These are phyloP conservation scores for Coemansia sp. DNA, from an alignment of 192 early-diverging fungal species.

Conservation along the genomic window DNA sequence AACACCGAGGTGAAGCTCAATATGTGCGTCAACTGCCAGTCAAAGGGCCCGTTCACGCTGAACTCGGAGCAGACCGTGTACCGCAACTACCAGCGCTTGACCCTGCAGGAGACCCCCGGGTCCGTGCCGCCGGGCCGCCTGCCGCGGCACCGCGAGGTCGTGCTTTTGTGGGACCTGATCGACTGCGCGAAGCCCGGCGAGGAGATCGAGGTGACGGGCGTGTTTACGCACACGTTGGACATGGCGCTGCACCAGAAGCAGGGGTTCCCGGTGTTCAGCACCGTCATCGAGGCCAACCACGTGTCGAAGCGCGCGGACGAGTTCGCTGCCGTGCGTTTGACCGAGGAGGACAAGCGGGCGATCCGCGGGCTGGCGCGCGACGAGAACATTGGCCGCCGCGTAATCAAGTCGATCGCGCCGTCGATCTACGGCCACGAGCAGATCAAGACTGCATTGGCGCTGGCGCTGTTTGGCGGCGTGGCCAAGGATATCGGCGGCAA, in stretches of 20 bases:
- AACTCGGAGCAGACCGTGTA: conserved; percentile 97
- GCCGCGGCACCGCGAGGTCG: conserved; percentile 85
- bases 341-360: conserved; percentile 54
- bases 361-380: conserved; percentile 63
- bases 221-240: conserved; percentile 61
- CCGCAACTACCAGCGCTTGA: conserved; percentile 95
- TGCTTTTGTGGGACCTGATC: conserved; percentile 61
- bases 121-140: conserved; percentile 92
- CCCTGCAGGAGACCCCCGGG: conserved; percentile 94
- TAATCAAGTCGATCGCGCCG: conserved; percentile 82
- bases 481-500: conserved; percentile 55
- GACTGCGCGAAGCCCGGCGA: conserved; percentile 70
- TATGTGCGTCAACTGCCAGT: conserved; percentile 85
- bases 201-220: conserved; percentile 91
- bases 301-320: conserved; percentile 79
- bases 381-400: conserved; percentile 61
- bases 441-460: conserved; percentile 69
- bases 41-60: conserved; percentile 85
- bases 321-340: conserved; percentile 62
- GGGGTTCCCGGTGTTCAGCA: conserved; percentile 89
- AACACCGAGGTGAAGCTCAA: conserved; percentile 80
- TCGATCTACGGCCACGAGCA: conserved; percentile 65
- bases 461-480: conserved; percentile 72
- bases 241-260: conserved; percentile 54
- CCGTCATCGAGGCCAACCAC: conserved; percentile 83